Conservation (phyloP, 2,329 filamentous ascomycete genomes). For the Dactylellina drechsleri region DNA sequence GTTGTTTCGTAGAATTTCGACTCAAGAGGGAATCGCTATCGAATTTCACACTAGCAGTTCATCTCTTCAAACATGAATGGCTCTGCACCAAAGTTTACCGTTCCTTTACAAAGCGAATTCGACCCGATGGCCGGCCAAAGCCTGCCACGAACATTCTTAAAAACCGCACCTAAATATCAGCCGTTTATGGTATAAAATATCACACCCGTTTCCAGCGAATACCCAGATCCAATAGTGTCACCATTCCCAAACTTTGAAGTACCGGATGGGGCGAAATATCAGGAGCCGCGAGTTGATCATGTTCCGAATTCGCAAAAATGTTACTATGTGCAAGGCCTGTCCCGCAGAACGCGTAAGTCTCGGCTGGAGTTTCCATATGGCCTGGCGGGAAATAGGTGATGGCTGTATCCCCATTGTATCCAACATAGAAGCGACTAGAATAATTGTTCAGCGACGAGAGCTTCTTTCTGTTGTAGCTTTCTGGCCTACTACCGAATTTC, state of each 20-base stretch:
- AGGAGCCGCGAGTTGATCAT: not conserved
- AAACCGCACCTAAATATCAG: not conserved
- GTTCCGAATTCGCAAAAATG: not conserved
- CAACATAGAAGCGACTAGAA: too few species aligned
- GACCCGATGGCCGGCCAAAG: not conserved
- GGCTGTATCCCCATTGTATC: too few species aligned
- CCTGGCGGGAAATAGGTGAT: too few species aligned
- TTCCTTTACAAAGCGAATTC: not conserved
- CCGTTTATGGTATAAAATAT: not conserved
- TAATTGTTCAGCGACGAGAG: too few species aligned
- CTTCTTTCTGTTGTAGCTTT: too few species aligned
- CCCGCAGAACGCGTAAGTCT: not conserved
- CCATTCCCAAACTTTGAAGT: not conserved
- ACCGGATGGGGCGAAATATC: not conserved
- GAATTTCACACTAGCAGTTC: too few species aligned
- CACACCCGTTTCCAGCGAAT: not conserved
- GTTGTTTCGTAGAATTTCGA: too few species aligned
- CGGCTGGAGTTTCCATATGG: too few species aligned
- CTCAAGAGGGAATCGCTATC: too few species aligned
- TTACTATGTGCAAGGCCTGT: not conserved
- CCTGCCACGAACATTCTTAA: not conserved
- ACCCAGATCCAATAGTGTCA: not conserved
- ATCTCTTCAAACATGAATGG: too few species aligned
- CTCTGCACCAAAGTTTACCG: too few species aligned
- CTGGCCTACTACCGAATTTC: too few species aligned